Percentiles rank a stretch among this genome's conserved stretches.
Evolutionary conservation across 2,329 filamentous ascomycete genomes (phyloP).

Genomic region (Cytospora leucostoma): DNA sequence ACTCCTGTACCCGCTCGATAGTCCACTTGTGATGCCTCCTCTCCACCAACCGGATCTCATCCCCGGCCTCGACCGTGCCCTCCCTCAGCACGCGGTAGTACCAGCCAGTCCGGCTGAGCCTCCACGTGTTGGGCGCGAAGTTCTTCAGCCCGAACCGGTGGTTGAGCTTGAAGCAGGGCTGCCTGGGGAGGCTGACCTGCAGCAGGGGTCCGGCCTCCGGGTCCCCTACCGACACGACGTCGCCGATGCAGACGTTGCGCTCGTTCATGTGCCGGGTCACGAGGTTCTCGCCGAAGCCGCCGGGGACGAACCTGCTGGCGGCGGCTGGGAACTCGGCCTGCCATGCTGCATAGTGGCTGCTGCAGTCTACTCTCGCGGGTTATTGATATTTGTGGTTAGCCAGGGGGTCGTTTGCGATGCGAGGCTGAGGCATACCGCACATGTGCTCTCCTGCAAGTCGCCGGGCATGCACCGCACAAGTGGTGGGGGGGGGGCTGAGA

Average conservation of each 20-base stretch:
- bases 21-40: slow-evolving; percentile 62
- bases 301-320: slow-evolving; percentile 53
- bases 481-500: background rate
- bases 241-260: slow-evolving; percentile 65
- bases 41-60: slow-evolving; percentile 57
- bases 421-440: slow-evolving; percentile 9
- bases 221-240: slow-evolving; percentile 55
- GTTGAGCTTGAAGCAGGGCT: slow-evolving; percentile 70
- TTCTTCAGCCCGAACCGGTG: slow-evolving; percentile 65
- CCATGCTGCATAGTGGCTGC: slow-evolving; percentile 60
- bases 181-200: slow-evolving; percentile 62
- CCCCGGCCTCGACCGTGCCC: slow-evolving; percentile 57
- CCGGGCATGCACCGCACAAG: background rate
- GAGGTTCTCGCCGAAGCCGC: slow-evolving; percentile 67
- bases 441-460: background rate
- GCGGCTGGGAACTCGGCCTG: slow-evolving; percentile 52
- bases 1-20: slow-evolving; percentile 63
- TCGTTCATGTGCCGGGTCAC: slow-evolving; percentile 61
- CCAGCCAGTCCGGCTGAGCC: slow-evolving; percentile 63
- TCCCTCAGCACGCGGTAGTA: slow-evolving; percentile 62
- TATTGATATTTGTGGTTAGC: background rate
- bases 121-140: slow-evolving; percentile 60
- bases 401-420: background rate
- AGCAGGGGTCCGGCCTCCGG: slow-evolving; percentile 45
- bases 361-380: slow-evolving; percentile 56